Evolutionary conservation across 441 rosid species (phyloP).

Genomic region (Francoa sonchifolia): DNA sequence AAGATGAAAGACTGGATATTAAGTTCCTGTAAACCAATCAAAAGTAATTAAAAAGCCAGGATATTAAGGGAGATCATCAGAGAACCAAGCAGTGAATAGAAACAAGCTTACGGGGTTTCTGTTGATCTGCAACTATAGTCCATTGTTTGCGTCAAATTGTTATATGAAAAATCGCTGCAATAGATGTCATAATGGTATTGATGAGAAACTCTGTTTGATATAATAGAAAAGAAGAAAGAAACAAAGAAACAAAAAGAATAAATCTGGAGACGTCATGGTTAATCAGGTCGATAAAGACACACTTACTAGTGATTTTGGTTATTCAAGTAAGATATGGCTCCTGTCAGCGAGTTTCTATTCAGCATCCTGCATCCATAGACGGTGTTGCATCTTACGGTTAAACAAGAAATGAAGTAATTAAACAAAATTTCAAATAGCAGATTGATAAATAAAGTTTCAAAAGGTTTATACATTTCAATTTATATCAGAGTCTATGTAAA

Average conservation of each 20-base stretch:
- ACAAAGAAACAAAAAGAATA: too few species aligned
- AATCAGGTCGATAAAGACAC: too few species aligned
- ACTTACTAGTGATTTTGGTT: background rate
- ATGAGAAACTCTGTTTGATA: too few species aligned
- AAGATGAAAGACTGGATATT: constrained; percentile 37
- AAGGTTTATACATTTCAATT: background rate
- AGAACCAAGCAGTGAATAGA: too few species aligned
- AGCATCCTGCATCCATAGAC: constrained; percentile 40
- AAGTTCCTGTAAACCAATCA: constrained; percentile 40
- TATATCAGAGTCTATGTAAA: too few species aligned
- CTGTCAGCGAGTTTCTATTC: constrained; percentile 57
- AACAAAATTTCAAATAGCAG: too few species aligned
- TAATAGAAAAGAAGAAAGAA: too few species aligned
- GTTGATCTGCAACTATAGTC: constrained; percentile 24
- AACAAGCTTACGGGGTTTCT: constrained; percentile 37
- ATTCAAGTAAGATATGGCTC: constrained; percentile 44
- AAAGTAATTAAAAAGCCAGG: background rate
- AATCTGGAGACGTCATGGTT: too few species aligned
- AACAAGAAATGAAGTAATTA: background rate
- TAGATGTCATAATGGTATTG: background rate
- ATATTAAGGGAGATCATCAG: background rate
- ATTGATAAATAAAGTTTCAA: too few species aligned
- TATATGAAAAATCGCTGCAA: constrained; percentile 80
- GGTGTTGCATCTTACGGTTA: background rate
- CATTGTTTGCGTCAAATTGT: constrained; percentile 47